Evolutionary conservation across 768 basidiomycete species (phyloP).

Genomic region (Pulveroboletus sp.): DNA sequence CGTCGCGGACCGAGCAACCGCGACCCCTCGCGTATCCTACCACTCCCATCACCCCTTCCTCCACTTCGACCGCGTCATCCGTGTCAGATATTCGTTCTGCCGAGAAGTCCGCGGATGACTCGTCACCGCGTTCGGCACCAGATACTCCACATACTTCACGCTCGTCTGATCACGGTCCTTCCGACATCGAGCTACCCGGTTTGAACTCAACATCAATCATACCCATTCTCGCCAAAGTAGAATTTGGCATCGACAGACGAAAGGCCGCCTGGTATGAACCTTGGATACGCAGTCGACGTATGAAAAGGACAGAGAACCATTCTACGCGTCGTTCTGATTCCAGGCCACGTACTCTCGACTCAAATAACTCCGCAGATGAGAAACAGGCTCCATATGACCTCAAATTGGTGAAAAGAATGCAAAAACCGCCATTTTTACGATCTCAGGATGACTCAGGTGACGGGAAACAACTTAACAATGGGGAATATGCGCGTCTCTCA

Average conservation of each 20-base stretch:
- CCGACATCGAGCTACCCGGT: constrained; percentile 63
- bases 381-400: constrained; percentile 45
- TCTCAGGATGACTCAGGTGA: constrained; percentile 20
- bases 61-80: constrained; percentile 51
- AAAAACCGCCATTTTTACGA: constrained; percentile 35
- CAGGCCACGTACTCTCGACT: constrained; percentile 20
- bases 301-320: constrained; percentile 50
- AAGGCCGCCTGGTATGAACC: constrained; percentile 84
- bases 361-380: constrained; percentile 22
- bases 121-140: constrained; percentile 41
- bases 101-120: constrained; percentile 46
- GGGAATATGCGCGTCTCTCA: constrained; percentile 29
- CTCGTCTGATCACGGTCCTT: constrained; percentile 35
- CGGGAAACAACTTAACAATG: constrained; percentile 28
- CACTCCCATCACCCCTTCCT: constrained; percentile 39
- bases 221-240: constrained; percentile 88
- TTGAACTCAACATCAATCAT: constrained; percentile 60
- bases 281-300: constrained; percentile 66
- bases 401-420: constrained; percentile 47
- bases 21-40: constrained; percentile 30
- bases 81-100: constrained; percentile 45
- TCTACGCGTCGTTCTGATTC: constrained; percentile 26
- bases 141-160: constrained; percentile 55
- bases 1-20: constrained; percentile 38
- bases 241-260: constrained; percentile 86